These are phyloP conservation scores for Endotrypanum monterogeii DNA, from an alignment of 208 protist genomes.

Conservation along the genomic window DNA sequence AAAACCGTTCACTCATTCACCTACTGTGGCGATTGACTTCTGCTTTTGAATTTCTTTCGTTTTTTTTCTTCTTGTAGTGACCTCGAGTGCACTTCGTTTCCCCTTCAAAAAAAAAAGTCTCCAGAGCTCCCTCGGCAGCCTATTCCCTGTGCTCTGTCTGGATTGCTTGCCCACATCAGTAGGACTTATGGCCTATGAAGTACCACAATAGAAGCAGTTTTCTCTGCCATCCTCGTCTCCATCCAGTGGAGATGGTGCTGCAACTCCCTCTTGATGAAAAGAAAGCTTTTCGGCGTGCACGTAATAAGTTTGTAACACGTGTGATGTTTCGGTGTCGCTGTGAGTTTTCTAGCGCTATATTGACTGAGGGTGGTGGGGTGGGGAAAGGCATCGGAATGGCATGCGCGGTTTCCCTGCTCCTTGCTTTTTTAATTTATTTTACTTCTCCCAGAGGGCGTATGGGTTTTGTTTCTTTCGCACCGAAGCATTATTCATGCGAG, in stretches of 20 bases:
- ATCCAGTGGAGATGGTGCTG: not conserved
- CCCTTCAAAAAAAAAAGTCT: not conserved
- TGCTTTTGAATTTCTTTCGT: conserved; percentile 11
- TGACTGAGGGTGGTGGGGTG: not conserved
- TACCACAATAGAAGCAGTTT: not conserved
- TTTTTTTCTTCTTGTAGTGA: not conserved
- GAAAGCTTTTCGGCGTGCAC: not conserved
- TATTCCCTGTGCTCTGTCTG: not conserved
- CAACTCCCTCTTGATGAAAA: not conserved
- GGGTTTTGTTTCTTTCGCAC: not conserved
- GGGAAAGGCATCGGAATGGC: not conserved
- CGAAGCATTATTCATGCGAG: not conserved
- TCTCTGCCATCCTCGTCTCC: not conserved
- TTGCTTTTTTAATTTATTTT: no score
- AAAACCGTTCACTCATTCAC: not conserved
- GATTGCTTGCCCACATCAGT: not conserved
- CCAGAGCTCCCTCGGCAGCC: not conserved
- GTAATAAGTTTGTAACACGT: not conserved
- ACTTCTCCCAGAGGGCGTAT: not conserved
- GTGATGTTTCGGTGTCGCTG: not conserved
- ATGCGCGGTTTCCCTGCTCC: not conserved
- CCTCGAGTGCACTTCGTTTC: not conserved
- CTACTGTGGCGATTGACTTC: not conserved
- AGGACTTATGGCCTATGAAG: not conserved
- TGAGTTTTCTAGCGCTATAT: not conserved